phyloP scores from a whole-genome alignment of 2,329 filamentous ascomycete genomes.

The Epichloe aotearoae region DNA sequence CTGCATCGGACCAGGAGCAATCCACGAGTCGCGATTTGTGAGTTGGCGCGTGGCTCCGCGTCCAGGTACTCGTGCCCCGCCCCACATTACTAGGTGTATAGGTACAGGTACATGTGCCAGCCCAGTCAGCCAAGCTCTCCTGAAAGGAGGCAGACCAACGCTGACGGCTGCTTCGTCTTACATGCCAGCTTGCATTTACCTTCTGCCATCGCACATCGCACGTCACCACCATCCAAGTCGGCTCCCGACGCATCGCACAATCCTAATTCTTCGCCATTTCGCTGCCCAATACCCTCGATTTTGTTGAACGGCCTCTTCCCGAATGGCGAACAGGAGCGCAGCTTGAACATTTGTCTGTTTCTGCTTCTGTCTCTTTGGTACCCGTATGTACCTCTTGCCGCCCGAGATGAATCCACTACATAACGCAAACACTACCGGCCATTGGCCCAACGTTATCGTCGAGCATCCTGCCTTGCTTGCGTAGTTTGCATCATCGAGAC shows the following conservation, averaged over 20 bases:
- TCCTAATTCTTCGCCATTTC: not conserved
- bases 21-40: not conserved
- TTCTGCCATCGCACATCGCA: constrained; percentile 7
- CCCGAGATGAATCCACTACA: not conserved
- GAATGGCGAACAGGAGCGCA: constrained; percentile 10
- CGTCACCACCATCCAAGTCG: not conserved
- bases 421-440: not conserved
- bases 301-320: constrained; percentile 1
- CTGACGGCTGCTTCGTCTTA: not conserved
- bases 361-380: constrained; percentile 8
- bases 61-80: not conserved
- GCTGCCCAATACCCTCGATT: not conserved
- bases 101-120: not conserved
- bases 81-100: no score
- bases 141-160: no score
- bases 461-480: not conserved
- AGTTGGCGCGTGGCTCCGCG: not conserved
- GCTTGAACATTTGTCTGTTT: constrained; percentile 8
- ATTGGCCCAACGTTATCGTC: not conserved
- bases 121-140: not conserved
- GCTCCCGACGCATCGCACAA: not conserved
- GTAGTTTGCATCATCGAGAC: constrained; percentile 7
- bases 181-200: constrained; percentile 7
- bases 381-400: not conserved
- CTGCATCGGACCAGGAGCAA: not conserved